Percentiles rank a stretch among this genome's conserved stretches.
Evolutionary conservation across 345 rosid species (phyloP).

Genomic region (Cardiospermum halicacabum): DNA sequence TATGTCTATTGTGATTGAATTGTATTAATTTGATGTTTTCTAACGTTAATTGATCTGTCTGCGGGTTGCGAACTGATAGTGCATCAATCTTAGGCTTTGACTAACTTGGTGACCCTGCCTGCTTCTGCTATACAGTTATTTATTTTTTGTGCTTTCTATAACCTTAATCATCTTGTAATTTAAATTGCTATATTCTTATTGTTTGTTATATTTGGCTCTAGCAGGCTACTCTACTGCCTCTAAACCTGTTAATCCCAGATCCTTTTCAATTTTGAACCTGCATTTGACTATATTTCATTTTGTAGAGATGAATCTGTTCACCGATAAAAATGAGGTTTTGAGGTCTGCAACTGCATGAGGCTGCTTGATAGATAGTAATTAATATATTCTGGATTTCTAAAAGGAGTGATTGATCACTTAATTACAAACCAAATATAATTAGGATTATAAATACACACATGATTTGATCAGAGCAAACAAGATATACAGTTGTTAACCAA

Average conservation of each 20-base stretch:
- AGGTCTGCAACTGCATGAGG: constrained; percentile 87
- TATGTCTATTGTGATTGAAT: background rate
- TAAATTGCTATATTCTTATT: background rate
- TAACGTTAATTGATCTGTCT: constrained; percentile 63
- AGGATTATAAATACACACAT: no score
- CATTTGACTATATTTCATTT: constrained; percentile 82
- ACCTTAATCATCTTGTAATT: background rate
- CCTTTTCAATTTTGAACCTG: constrained; percentile 80
- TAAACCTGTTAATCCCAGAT: constrained; percentile 70
- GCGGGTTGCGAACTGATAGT: constrained; percentile 23
- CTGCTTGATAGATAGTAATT: constrained; percentile 28
- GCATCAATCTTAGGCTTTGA: background rate
- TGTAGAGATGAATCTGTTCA: constrained; percentile 88
- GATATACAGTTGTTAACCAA: no score
- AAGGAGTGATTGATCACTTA: no score
- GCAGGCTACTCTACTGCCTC: constrained; percentile 50
- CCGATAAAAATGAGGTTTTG: constrained; percentile 90
- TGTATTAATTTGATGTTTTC: constrained; percentile 18
- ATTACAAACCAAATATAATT: no score
- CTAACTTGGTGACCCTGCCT: background rate
- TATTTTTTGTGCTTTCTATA: constrained; percentile 7
- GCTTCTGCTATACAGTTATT: background rate
- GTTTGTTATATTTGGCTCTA: constrained; percentile 12
- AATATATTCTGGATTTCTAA: background rate
- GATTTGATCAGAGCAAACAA: no score